phyloP scores from a whole-genome alignment of 2,329 filamentous ascomycete genomes.

The Incumbomyces lentus region DNA sequence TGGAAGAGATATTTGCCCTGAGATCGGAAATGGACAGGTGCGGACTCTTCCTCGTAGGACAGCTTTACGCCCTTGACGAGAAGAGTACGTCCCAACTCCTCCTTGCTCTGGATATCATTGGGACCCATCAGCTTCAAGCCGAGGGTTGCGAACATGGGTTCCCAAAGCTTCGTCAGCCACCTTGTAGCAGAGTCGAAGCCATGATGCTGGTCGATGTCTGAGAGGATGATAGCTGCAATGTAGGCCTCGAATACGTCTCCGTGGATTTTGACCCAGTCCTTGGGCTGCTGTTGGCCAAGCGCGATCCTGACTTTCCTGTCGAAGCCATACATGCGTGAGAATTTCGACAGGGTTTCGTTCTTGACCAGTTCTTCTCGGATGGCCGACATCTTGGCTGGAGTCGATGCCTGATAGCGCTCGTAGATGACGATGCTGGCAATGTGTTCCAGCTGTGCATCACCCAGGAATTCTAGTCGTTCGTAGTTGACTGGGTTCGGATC shows the following conservation, averaged over 20 bases:
- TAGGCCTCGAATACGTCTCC: constrained; percentile 90
- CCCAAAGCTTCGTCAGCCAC: constrained; percentile 72
- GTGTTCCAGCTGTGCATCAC: constrained; percentile 75
- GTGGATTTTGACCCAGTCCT: constrained; percentile 56
- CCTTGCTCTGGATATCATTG: constrained; percentile 38
- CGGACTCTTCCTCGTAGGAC: constrained; percentile 44
- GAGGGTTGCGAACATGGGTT: constrained; percentile 44
- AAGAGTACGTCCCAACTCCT: constrained; percentile 42
- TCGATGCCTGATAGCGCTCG: constrained; percentile 51
- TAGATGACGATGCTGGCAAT: constrained; percentile 67
- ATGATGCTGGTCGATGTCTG: constrained; percentile 43
- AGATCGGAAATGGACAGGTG: constrained; percentile 24
- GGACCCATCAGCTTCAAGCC: constrained; percentile 15
- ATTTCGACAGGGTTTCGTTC: constrained; percentile 65
- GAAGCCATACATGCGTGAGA: constrained; percentile 60
- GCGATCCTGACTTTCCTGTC: constrained; percentile 53
- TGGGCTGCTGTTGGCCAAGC: constrained; percentile 28
- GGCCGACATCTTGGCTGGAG: constrained; percentile 61
- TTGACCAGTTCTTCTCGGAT: constrained; percentile 70
- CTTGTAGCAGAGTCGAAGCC: constrained; percentile 52
- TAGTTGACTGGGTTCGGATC: constrained; percentile 49
- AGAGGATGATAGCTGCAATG: constrained; percentile 65
- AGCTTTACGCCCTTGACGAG: constrained; percentile 49
- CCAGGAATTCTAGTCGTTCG: constrained; percentile 78
- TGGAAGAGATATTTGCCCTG: constrained; percentile 32